These are phyloP conservation scores for Vigna reflexopilosa DNA, from an alignment of 306 rosid genomes.

Conservation along the genomic window DNA sequence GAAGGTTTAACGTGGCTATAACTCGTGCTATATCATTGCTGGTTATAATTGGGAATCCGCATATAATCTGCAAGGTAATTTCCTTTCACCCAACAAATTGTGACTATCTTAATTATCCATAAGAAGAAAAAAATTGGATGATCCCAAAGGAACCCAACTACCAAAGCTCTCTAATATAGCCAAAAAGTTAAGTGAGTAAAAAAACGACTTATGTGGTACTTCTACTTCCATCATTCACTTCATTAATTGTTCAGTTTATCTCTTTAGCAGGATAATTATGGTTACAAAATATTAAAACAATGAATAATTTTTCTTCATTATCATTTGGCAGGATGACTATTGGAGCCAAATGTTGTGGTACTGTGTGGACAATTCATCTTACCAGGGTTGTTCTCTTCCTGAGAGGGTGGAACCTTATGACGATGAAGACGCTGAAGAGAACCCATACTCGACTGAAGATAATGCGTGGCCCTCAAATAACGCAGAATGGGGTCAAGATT, in stretches of 20 bases:
- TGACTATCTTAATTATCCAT: slow-evolving; percentile 10
- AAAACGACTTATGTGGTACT: neutral
- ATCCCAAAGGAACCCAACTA: no score
- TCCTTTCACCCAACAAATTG: slow-evolving; percentile 29
- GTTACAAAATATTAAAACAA: slow-evolving; percentile 17
- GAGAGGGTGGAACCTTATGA: slow-evolving; percentile 54
- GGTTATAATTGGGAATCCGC: slow-evolving; percentile 89
- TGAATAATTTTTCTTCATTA: neutral
- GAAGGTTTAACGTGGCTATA: slow-evolving; percentile 91
- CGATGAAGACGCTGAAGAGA: slow-evolving; percentile 43
- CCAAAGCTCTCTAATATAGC: no score
- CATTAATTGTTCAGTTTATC: slow-evolving; percentile 3
- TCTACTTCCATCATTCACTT: no score
- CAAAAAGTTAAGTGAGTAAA: no score
- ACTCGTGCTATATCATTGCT: slow-evolving; percentile 91
- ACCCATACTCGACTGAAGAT: slow-evolving; percentile 43
- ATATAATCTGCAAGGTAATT: slow-evolving; percentile 83
- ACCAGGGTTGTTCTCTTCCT: slow-evolving; percentile 79
- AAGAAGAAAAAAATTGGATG: no score
- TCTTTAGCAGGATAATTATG: slow-evolving; percentile 21
- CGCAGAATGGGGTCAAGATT: slow-evolving; percentile 42
- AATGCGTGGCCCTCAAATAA: neutral
- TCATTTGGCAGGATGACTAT: slow-evolving; percentile 67
- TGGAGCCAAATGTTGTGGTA: slow-evolving; percentile 92
- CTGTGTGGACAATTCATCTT: slow-evolving; percentile 79